Evolutionary conservation across 306 rosid species (phyloP).

Genomic region (Canavalia ensiformis): DNA sequence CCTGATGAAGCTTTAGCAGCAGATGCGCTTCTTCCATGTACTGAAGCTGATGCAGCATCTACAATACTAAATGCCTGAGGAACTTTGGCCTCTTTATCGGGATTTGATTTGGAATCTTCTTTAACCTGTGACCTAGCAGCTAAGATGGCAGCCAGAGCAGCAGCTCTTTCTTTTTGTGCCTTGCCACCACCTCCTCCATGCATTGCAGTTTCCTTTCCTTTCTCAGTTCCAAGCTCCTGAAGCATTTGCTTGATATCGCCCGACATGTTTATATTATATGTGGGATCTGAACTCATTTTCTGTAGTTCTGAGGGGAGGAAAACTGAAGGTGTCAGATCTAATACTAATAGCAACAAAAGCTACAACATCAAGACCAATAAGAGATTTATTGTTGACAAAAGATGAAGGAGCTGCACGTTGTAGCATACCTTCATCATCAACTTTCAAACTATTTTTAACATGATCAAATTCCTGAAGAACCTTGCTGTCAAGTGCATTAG

Average conservation of each 20-base stretch:
- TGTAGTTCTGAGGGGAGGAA: slow-evolving; percentile 67
- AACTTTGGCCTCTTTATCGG: slow-evolving; percentile 62
- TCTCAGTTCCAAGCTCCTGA: slow-evolving; percentile 92
- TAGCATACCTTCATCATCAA: slow-evolving; percentile 89
- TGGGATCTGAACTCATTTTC: slow-evolving; percentile 76
- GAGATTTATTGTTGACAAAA: slow-evolving; percentile 36
- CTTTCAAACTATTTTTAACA: slow-evolving; percentile 76
- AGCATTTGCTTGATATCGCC: slow-evolving; percentile 98
- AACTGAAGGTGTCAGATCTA: slow-evolving; percentile 37
- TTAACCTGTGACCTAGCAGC: slow-evolving; percentile 83
- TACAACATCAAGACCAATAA: slow-evolving; percentile 28
- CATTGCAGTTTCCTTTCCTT: slow-evolving; percentile 89
- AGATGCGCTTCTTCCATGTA: slow-evolving; percentile 97
- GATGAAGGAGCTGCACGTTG: slow-evolving; percentile 42
- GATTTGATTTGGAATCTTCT: slow-evolving; percentile 73
- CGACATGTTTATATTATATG: slow-evolving; percentile 82
- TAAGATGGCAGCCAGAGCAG: slow-evolving; percentile 89
- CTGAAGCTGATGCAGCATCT: slow-evolving; percentile 99
- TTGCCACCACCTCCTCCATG: slow-evolving; percentile 99
- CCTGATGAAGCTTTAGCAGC: slow-evolving; percentile 90
- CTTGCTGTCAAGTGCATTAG: slow-evolving; percentile 84
- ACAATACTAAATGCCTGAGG: slow-evolving; percentile 90
- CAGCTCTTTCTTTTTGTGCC: slow-evolving; percentile 97
- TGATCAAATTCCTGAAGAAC: slow-evolving; percentile 94
- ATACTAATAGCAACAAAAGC: slow-evolving; percentile 30